Conservation (phyloP, 805 yeast genomes). For the Candida odintsovae region DNA sequence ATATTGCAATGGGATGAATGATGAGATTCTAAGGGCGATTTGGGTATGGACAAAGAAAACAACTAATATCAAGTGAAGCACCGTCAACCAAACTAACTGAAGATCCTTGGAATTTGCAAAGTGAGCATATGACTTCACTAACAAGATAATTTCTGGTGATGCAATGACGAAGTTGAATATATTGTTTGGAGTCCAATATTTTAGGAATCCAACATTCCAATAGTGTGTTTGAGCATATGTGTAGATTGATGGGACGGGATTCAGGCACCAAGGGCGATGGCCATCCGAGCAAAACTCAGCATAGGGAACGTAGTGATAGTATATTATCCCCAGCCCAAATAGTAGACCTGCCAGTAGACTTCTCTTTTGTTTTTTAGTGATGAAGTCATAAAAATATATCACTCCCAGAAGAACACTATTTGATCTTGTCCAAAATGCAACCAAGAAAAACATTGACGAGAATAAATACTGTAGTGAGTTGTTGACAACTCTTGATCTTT, state of each 20-base stretch:
- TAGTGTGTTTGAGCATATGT: conserved; percentile 69
- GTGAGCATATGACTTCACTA: conserved; percentile 36
- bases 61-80: conserved; percentile 43
- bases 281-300: conserved; percentile 50
- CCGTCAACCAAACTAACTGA: conserved; percentile 33
- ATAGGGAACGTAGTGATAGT: conserved; percentile 50
- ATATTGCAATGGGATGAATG: conserved; percentile 69
- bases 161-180: conserved; percentile 79
- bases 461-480: conserved; percentile 3
- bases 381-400: conserved; percentile 50
- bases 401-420: conserved; percentile 74
- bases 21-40: conserved; percentile 71
- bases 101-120: conserved; percentile 31
- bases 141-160: conserved; percentile 53
- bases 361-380: conserved; percentile 13
- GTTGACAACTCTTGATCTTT: conserved; percentile 10
- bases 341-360: conserved; percentile 52
- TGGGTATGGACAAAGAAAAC: conserved; percentile 75
- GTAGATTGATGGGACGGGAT: conserved; percentile 52
- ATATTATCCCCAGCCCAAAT: conserved; percentile 40
- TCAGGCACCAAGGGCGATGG: conserved; percentile 66
- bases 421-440: conserved; percentile 63
- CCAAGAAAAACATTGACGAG: conserved; percentile 37
- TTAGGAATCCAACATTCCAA: conserved; percentile 81
- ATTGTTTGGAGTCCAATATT: conserved; percentile 78